Conservation (phyloP, 2,329 filamentous ascomycete species). For the Talaromyces atroroseus region DNA sequence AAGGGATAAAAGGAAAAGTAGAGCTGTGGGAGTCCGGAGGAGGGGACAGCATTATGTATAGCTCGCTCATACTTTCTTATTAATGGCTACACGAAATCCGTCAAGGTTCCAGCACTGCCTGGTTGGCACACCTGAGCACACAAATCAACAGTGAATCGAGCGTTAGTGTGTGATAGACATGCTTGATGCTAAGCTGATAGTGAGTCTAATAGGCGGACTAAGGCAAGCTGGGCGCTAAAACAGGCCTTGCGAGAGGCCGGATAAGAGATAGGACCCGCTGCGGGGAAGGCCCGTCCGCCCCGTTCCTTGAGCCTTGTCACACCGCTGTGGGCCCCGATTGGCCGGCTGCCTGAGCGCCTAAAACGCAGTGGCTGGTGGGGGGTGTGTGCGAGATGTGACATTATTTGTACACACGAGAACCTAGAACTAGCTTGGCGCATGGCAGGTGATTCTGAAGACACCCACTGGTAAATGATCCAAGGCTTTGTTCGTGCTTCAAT, state of each 20-base stretch:
- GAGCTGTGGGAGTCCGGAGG: neutral
- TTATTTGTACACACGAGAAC: too few relatives aligned
- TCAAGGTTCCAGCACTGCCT: neutral
- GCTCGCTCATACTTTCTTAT: neutral
- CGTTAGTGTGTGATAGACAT: neutral
- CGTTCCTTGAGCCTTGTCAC: neutral
- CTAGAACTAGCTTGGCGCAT: neutral
- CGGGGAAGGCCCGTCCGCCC: neutral
- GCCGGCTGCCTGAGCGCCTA: neutral
- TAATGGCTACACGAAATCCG: too few relatives aligned
- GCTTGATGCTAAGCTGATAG: neutral
- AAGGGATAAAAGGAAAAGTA: neutral
- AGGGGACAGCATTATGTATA: neutral
- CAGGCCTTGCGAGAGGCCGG: constrained; percentile 9
- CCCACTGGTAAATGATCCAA: too few relatives aligned
- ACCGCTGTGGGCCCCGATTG: neutral
- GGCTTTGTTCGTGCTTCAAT: too few relatives aligned
- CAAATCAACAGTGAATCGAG: neutral
- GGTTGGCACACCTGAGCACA: neutral
- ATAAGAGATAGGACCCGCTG: neutral
- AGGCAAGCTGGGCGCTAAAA: constrained; percentile 9
- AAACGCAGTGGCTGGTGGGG: too few relatives aligned
- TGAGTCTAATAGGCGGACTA: neutral
- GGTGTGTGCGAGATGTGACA: too few relatives aligned
- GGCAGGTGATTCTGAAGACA: neutral